Conservation (phyloP, 2,329 filamentous ascomycete species). For the Corinectria fuckeliana region DNA sequence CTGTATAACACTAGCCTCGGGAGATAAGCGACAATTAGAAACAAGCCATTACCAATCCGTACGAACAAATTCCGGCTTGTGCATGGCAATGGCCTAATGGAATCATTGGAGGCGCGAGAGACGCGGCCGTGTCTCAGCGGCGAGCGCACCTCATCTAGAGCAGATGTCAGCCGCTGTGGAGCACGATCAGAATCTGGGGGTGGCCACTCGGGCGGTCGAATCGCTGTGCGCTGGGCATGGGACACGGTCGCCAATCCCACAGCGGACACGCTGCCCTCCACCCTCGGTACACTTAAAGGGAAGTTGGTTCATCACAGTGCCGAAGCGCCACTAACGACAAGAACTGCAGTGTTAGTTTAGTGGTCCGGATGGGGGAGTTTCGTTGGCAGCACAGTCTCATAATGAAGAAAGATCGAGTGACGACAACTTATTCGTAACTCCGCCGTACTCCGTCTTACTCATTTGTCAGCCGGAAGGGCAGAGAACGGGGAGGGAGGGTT, state of each 20-base stretch:
- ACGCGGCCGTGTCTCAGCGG: constrained; percentile 25
- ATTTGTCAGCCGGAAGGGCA: constrained; percentile 2
- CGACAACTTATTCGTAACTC: background rate
- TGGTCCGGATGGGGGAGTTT: background rate
- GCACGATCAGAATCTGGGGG: constrained; percentile 33
- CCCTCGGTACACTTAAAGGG: background rate
- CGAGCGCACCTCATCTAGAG: constrained; percentile 19
- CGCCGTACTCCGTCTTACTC: background rate
- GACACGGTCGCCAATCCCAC: constrained; percentile 14
- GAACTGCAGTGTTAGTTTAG: background rate
- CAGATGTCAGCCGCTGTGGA: constrained; percentile 37
- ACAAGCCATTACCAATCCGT: constrained; percentile 11
- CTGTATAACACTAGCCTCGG: constrained; percentile 14
- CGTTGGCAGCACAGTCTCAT: background rate
- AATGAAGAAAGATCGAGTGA: background rate
- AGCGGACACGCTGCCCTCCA: constrained; percentile 10
- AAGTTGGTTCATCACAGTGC: constrained; percentile 7
- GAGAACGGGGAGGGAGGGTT: constrained; percentile 1
- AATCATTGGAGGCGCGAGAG: constrained; percentile 27
- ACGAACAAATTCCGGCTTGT: constrained; percentile 24
- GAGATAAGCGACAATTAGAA: constrained; percentile 28
- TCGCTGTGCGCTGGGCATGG: constrained; percentile 19
- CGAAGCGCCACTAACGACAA: constrained; percentile 7
- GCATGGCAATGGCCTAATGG: constrained; percentile 27
- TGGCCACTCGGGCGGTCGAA: constrained; percentile 24